Evolutionary conservation across 805 yeast species (phyloP), one percentile per base, ranked within the genome.

Genomic region (Cyberlindnera saturnus): DNA sequence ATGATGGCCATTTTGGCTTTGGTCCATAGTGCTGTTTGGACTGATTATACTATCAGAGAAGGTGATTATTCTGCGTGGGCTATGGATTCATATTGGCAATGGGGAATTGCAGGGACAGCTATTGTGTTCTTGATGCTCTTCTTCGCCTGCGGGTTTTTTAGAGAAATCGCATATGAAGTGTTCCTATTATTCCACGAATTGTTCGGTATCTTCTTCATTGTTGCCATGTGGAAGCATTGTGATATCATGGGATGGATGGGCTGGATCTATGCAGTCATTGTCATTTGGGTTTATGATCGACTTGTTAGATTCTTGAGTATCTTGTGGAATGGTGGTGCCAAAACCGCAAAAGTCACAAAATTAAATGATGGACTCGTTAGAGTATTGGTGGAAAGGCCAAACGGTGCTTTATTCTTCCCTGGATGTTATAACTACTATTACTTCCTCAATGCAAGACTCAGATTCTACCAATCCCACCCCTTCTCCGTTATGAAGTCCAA

Each of bases 201-300:
- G 1, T 60, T 82, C 46, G 87, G 80, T 8, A 61, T 72, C 6
- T 51, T 71, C 11, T 77, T 81, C 53, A 65, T 81, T 28, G 66
- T 69, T 7, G 72, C 78, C 38, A 71, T 75, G 50, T 84, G 81
- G 79, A 65, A 67, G 36, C 95, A 87, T 61, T 70, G 80, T 55
- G 63, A 48, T 38, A 72, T 64, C n/a, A 44, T 69, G 41, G 75
- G 74, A 1, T 76, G 77, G 72, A 69, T 71, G 51, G 73, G 69
- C 43, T 77, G 71, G 64, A 52, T 73, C 17, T 78, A 75, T 44
- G 73, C 78, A 5, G 56, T 81, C 8, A 70, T 77, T 46, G 81
- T 77, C 0, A 67, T 87, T 8, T 88, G 96, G 96, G 71, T 67
- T 2, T 69, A 78, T 50, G 95, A 88, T 56, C 67, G 90, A 43